Evolutionary conservation across 169 alveolate species (phyloP).

Genomic region (Babesia caballi): DNA sequence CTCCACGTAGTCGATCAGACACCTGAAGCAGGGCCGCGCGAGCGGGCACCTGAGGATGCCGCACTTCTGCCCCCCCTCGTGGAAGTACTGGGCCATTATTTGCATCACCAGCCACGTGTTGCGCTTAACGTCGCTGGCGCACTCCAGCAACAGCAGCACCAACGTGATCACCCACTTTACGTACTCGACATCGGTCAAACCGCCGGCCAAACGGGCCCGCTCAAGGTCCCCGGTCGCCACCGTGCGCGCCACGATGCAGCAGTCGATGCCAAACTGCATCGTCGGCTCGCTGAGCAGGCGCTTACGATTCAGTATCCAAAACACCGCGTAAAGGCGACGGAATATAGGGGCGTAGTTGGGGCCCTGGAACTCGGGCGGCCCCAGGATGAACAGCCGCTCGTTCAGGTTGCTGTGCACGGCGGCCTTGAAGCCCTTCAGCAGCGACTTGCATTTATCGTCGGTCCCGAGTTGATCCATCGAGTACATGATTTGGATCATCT

Average conservation of each 20-base stretch:
- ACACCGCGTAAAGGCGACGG: not conserved
- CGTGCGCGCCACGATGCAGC: constrained; percentile 9
- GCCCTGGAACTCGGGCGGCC: not conserved
- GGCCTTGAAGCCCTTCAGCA: constrained; percentile 11
- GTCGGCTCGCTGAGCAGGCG: not conserved
- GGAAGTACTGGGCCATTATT: constrained; percentile 35
- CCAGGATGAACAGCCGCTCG: not conserved
- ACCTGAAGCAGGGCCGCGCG: constrained; percentile 33
- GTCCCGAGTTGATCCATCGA: not conserved
- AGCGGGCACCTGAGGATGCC: constrained; percentile 37
- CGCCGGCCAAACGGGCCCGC: not conserved
- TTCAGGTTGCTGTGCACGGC: constrained; percentile 17
- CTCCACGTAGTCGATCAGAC: constrained; percentile 12
- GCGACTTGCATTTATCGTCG: not conserved
- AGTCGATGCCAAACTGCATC: not conserved
- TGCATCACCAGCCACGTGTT: constrained; percentile 25
- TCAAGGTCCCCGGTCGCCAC: not conserved
- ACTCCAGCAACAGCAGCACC: not conserved
- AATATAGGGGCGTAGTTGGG: not conserved
- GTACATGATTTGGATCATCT: not conserved
- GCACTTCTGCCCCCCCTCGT: constrained; percentile 21
- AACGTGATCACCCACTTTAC: constrained; percentile 4
- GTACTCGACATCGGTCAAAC: not conserved
- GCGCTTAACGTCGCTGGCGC: not conserved
- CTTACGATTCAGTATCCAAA: constrained; percentile 1